Base-by-base conservation (phyloP, 208 protist genomes). In the Trypanosoma mega region DNA sequence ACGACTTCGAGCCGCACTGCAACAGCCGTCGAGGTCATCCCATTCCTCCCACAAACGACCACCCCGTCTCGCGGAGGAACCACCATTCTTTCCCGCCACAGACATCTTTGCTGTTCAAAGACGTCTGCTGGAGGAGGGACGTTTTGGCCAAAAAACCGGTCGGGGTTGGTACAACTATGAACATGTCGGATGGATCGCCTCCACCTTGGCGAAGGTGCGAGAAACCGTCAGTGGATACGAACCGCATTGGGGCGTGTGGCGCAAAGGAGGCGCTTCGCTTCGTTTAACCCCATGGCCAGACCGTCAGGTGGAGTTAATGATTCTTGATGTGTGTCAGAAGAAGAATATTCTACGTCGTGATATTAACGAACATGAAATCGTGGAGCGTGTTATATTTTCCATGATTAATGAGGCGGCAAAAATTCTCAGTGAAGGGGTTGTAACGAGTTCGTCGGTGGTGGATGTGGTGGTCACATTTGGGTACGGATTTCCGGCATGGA, bases 401-500 rank as follows among this genome's bases (percentile, higher is more conserved):
- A 80, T 96, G 63, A 67, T 97, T 18, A 97, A 98, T 73, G 96
- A 98, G 68, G 85, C 88, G 8, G 94, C 74, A 11, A 80, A 73
- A 41, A 47, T 96, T 27, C 62, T 98, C 43, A 52, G 78, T 18
- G 92, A 93, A 8, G 80, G 81, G 11, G 69, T 92, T 23, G 85
- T 91, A 34, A 37, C 47, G 12, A 70, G 75, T 62, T 72, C 85
- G 1, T 50, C 77, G 3, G 92, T 95, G 52, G 72, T 97, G 48
- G 96, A 98, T 80, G 72, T 96, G 51, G 76, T 81, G 12, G 86
- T 69, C 18, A 67, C 93, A n/a, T 85, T 87, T 57, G 89, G 73
- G 30, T 86, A 88, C 26, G 89, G 87, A 34, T 98, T 97, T 67
- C 87, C 92, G 1, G 73, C 65, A 31, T 85, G 66, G 62, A 76